Percentiles rank a stretch among this genome's conserved stretches.
phyloP scores from a whole-genome alignment of 768 basidiomycete species.

The Terana coerulea region DNA sequence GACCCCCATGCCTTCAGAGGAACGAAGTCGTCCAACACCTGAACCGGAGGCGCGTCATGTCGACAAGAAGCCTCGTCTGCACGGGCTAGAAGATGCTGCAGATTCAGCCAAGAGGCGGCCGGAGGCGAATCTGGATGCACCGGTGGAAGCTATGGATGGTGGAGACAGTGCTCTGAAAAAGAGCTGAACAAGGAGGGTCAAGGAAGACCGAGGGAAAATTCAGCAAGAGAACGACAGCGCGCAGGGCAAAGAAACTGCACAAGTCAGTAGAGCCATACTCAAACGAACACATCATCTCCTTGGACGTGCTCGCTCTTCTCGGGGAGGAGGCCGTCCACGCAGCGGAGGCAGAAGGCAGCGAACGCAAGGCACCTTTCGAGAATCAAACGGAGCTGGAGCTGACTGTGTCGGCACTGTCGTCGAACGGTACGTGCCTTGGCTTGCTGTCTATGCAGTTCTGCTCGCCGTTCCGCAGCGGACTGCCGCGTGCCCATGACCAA shows the following conservation, averaged over 20 bases:
- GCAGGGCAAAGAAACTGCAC: slow-evolving; percentile 26
- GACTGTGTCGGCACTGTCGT: slow-evolving; percentile 55
- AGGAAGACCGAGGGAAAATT: slow-evolving; percentile 3
- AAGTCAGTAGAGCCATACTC: slow-evolving; percentile 60
- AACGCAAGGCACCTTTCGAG: slow-evolving; percentile 58
- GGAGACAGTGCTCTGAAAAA: background rate
- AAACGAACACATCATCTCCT: slow-evolving; percentile 69
- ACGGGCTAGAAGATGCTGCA: background rate
- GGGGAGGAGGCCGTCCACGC: slow-evolving; percentile 54
- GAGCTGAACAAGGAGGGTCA: too few species aligned
- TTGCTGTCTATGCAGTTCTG: too few species aligned
- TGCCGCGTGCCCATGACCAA: background rate
- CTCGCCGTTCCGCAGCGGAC: too few species aligned
- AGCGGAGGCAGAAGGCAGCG: slow-evolving; percentile 43
- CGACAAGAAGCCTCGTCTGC: slow-evolving; percentile 32
- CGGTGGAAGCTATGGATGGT: background rate
- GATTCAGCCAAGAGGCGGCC: background rate
- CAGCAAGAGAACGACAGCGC: background rate
- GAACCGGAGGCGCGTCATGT: slow-evolving; percentile 14
- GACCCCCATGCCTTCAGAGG: too few species aligned
- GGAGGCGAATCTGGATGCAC: slow-evolving; percentile 1
- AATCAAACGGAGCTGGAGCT: slow-evolving; percentile 63
- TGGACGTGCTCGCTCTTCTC: slow-evolving; percentile 65
- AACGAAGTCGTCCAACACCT: too few species aligned
- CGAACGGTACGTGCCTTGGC: slow-evolving; percentile 46